Evolutionary conservation across 345 rosid species (phyloP), one percentile per base, ranked within the genome.

Genomic region (Eucalyptus leucophloia): DNA sequence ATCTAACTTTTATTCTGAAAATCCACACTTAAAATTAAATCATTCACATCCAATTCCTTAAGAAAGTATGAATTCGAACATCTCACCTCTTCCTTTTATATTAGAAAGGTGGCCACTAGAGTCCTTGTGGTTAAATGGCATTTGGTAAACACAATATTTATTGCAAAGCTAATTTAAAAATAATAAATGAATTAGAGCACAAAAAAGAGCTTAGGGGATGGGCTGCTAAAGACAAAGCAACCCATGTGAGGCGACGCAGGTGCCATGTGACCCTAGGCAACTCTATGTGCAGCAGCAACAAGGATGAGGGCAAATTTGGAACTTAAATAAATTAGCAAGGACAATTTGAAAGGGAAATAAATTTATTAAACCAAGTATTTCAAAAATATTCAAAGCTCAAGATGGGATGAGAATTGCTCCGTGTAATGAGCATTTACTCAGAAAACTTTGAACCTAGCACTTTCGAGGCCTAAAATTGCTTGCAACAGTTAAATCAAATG

Each of bases 31-130:
- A 0, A 53, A 53, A 53, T 1, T 51, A 18, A 51, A 51, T 51
- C 1, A 1, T 1, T 7, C 21, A 0, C 1, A 51, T 1, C 4
- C 4, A 53, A 53, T 4, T 3, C 2, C 2, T 1, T 3, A 0
- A 51, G 2, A 51, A 18, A 0, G 9, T 18, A 1, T 0, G 24
- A 0, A 18, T 53, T 51, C 2, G 56, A 53, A 18, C 0, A 2
- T 2, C 9, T 17, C 9, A 53, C 2, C 0, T 53, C 1, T 0
- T 1, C 0, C 1, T 53, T 19, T 3, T 0, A 53, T 53, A 2
- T 53, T 53, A 0, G 0, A 53, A 53, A 1, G 1, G 10, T 53
- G 4, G 8, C 5, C 50, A 13, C 2, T 49, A 45, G 4, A 1
- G 3, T 45, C 3, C 3, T 3, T 4, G 3, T 51, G 9, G 8